Conservation (phyloP, 768 basidiomycete species). For the Amanita pallidorosea region DNA sequence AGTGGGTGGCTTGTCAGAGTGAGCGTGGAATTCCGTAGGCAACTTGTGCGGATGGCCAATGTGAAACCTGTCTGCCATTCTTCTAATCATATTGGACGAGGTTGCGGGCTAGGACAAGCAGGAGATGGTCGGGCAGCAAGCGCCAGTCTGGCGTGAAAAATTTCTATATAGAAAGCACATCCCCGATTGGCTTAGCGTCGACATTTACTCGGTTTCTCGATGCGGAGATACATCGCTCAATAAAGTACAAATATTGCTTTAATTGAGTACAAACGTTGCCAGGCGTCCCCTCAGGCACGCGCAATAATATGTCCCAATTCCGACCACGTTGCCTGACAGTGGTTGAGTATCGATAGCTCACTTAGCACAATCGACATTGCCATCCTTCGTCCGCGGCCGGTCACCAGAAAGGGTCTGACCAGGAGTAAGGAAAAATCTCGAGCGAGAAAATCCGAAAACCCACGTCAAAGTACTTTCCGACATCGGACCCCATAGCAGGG, state of each 20-base stretch:
- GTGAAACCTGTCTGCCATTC: conserved; percentile 42
- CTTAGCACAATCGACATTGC: conserved; percentile 36
- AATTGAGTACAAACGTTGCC: not conserved
- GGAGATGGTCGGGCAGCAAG: not conserved
- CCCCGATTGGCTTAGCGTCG: not conserved
- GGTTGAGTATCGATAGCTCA: conserved; percentile 43
- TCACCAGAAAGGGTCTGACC: conserved; percentile 25
- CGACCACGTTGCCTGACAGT: conserved; percentile 36
- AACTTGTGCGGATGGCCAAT: conserved; percentile 20
- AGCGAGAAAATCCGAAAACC: conserved; percentile 5
- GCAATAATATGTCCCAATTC: conserved; percentile 7
- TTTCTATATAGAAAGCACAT: not conserved
- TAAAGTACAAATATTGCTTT: not conserved
- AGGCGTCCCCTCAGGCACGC: not conserved
- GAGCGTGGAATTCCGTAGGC: conserved; percentile 8
- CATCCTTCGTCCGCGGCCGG: conserved; percentile 28
- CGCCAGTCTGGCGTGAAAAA: not conserved
- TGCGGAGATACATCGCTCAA: not conserved
- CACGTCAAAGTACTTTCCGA: conserved; percentile 29
- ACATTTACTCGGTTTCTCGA: not conserved
- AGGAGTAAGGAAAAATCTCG: not conserved
- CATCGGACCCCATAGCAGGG: conserved; percentile 9
- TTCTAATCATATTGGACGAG: conserved; percentile 27
- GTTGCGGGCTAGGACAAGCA: conserved; percentile 7
- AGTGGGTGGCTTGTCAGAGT: not conserved